Evolutionary conservation across 2,329 filamentous ascomycete species (phyloP), one percentile per base, ranked within the genome.

Genomic region (Pestalotiopsis sp.): DNA sequence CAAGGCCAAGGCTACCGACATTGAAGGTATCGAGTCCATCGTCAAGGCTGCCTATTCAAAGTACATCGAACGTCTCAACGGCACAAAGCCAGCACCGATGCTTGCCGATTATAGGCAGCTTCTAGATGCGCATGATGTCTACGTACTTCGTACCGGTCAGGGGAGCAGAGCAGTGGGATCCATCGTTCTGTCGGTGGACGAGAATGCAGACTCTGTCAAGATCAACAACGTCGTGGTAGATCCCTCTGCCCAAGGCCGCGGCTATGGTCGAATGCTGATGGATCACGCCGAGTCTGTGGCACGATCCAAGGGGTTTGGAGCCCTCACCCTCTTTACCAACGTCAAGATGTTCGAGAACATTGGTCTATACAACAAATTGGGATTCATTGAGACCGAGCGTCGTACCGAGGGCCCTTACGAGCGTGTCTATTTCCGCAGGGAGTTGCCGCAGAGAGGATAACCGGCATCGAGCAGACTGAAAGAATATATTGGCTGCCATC

Each of bases 61-160:
- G n/a, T 68, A 68, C 41, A 56, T 66, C 11, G 56, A 66, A 3
- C 67, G 67, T 14, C 31, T 9, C 45, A 66, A 66, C 38, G 78
- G 78, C 4, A 77, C 76, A 58, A 72, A 73, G 0, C 80, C 80
- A 0, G 80, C 79, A 0, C 80, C 80, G 1, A 82, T 82, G 80
- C 73, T 69, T 1, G 70, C 74, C n/a, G 73, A 82, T 68, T 81
- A 81, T 58, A 2, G 27, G 5, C 31, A 71, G 3, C 70, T 81
- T 13, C 68, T 82, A 3, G n/a, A 70, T 5, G 72, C 68, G 0
- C 68, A 70, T n/a, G 68, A 64, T 49, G n/a, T 64, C 36, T 64
- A 52, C 17, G 61, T 64, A 13, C 36, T 64, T 12, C 61, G 61
- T 4, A n/a, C 31, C 11, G 61, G 66, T 1, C n/a, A 69, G 4